phyloP scores from a whole-genome alignment of 1,284 basidiomycete genomes.

The Trichosporon sp. region DNA sequence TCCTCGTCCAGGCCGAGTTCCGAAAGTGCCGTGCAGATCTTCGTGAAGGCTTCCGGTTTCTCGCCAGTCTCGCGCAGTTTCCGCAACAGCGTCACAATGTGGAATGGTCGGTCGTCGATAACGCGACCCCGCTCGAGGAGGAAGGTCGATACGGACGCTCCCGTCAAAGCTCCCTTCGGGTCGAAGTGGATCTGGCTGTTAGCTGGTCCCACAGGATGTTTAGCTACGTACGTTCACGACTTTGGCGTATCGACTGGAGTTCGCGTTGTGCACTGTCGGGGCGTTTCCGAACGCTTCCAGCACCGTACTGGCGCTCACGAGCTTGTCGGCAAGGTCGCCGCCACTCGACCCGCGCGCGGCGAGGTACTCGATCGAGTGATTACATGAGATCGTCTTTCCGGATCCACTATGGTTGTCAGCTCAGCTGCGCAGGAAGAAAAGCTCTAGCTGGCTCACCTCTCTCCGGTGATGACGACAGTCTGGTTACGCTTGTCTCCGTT shows the following conservation, averaged over 20 bases:
- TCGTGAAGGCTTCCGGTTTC: conserved; percentile 22
- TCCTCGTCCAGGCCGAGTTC: conserved; percentile 25
- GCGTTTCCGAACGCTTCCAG: conserved; percentile 35
- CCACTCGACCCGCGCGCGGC: conserved; percentile 25
- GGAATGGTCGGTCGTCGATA: conserved; percentile 30
- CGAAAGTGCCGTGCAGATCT: conserved; percentile 24
- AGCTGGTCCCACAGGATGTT: not conserved
- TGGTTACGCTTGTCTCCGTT: conserved; percentile 24
- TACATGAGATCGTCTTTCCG: conserved; percentile 33
- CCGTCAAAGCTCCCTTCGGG: conserved; percentile 19
- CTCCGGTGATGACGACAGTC: conserved; percentile 34
- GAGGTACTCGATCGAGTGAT: conserved; percentile 33
- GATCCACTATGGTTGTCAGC: conserved; percentile 25
- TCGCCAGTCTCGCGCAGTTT: conserved; percentile 24
- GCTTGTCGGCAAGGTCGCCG: conserved; percentile 23
- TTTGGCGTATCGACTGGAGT: conserved; percentile 35
- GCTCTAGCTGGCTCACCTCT: conserved; percentile 25
- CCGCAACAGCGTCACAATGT: conserved; percentile 30
- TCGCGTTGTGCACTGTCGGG: conserved; percentile 31
- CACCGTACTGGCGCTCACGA: conserved; percentile 28
- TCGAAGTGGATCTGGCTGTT: conserved; percentile 30
- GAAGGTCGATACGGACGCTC: conserved; percentile 33
- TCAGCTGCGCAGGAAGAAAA: too few species aligned
- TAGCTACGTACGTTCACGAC: conserved; percentile 31
- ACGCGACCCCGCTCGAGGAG: conserved; percentile 33